Conservation (phyloP, 805 yeast genomes). For the Candida chilensis region DNA sequence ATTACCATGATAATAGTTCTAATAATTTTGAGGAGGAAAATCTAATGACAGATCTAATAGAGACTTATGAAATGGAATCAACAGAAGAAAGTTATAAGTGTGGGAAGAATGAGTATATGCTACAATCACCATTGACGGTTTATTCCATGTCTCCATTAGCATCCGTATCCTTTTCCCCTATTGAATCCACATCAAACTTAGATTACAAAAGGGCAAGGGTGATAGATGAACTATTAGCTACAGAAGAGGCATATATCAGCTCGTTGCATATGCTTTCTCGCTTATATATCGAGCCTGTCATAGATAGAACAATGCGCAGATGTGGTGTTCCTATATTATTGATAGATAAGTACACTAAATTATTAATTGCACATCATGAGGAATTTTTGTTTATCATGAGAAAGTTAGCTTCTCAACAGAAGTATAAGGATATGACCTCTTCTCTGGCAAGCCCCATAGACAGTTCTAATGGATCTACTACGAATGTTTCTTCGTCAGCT, state of each 20-base stretch:
- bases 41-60: too few relatives aligned
- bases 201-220: slow-evolving; percentile 5
- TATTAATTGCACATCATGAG: slow-evolving; percentile 4
- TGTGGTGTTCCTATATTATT: slow-evolving; percentile 7
- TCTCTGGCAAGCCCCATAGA: not conserved
- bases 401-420: not conserved
- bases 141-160: slow-evolving; percentile 16
- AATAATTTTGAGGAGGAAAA: too few relatives aligned
- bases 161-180: slow-evolving; percentile 10
- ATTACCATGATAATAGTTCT: too few relatives aligned
- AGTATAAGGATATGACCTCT: not conserved
- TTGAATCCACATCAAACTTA: not conserved
- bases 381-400: slow-evolving; percentile 2
- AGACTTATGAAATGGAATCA: too few relatives aligned
- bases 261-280: slow-evolving; percentile 11
- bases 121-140: too few relatives aligned
- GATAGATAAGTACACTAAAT: slow-evolving; percentile 4
- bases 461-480: slow-evolving; percentile 1
- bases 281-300: slow-evolving; percentile 13
- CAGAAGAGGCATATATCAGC: slow-evolving; percentile 14
- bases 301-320: slow-evolving; percentile 2
- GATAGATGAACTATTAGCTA: slow-evolving; percentile 16
- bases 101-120: too few relatives aligned
- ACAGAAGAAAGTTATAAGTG: too few relatives aligned
- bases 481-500: slow-evolving; percentile 3